Base-by-base conservation (phyloP, 1,139 yeast genomes). In the Candida tropicalis region DNA sequence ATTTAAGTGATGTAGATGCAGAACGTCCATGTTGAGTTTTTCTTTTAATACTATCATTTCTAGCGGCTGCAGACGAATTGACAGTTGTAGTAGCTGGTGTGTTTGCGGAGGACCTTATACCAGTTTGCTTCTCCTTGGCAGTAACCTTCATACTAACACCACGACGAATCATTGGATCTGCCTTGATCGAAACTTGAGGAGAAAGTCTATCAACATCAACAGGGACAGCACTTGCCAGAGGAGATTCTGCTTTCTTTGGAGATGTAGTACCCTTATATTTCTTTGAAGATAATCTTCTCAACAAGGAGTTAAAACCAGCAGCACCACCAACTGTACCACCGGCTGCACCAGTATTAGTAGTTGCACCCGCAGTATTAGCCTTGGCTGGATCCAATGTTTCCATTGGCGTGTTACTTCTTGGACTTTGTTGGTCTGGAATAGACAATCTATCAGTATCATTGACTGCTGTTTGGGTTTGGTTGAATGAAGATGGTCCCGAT, bases 101-200 rank as follows among this genome's bases (percentile, higher is more conserved):
- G 26, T 42, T 47, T n/a, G n/a, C n/a, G 35, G 35, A 38, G 17
- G 47, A 51, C 45, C 44, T 49, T 44, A 76, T 54, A 44, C 55
- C 51, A 15, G 55, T 51, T 8, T 68, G 65, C 49, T 60, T 72
- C 53, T 79, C 84, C 53, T 75, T 78, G n/a, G 81, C 78, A 1
- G 84, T 79, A 12, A 79, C 77, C 59, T 77, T 79, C 79, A 79
- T 73, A 59, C 81, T 75, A 11, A 79, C 82, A 52, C 82, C 83
- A 58, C 84, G 78, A 54, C 82, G 82, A 40, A 79, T 77, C 68
- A 75, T 60, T 44, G 79, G 79, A 49, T 73, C 78, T n/a, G 46
- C 56, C 51, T 54, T 60, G 13, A 51, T 44, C 47, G 16, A 63
- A 58, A 16, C 16, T 20, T 35, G 37, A 8, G 49, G 47, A 9